Evolutionary conservation across 73 alveolate species (phyloP).

Genomic region (Paramecium caudatum): DNA sequence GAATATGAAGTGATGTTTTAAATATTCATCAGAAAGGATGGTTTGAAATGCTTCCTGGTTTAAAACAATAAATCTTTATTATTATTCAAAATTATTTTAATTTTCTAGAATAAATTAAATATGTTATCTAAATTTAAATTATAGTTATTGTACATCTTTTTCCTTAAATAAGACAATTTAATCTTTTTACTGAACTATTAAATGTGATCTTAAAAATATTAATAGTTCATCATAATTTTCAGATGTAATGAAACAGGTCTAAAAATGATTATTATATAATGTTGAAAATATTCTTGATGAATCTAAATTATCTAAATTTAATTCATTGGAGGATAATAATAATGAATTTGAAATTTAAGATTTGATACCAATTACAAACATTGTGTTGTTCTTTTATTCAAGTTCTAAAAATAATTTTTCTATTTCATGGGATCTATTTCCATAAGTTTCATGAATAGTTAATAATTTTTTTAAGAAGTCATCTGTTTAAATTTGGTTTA

Average conservation of each 20-base stretch:
- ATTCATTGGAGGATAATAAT: not conserved
- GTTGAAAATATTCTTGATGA: not conserved
- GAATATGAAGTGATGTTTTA: conserved; percentile 18
- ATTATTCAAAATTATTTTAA: not conserved
- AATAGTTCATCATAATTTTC: not conserved
- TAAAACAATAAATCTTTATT: not conserved
- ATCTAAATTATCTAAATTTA: not conserved
- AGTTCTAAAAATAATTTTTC: conserved; percentile 27
- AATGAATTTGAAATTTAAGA: not conserved
- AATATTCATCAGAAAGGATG: not conserved
- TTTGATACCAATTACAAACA: not conserved
- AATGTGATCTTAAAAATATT: conserved; percentile 13
- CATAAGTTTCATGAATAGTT: conserved; percentile 16
- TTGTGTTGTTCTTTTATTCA: not conserved
- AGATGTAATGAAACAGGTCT: not conserved
- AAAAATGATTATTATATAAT: not conserved
- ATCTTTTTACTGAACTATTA: not conserved
- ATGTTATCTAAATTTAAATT: not conserved
- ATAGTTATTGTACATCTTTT: not conserved
- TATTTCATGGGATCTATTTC: conserved; percentile 28
- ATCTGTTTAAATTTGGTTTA: not conserved
- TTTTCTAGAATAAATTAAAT: not conserved
- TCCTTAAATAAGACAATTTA: conserved; percentile 9
- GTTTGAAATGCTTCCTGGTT: conserved; percentile 13
- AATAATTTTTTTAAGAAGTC: not conserved